Percentiles rank a stretch among this genome's conserved stretches.
Conservation (phyloP, 352 stramenopile species). For the Phytopythium litorale region DNA sequence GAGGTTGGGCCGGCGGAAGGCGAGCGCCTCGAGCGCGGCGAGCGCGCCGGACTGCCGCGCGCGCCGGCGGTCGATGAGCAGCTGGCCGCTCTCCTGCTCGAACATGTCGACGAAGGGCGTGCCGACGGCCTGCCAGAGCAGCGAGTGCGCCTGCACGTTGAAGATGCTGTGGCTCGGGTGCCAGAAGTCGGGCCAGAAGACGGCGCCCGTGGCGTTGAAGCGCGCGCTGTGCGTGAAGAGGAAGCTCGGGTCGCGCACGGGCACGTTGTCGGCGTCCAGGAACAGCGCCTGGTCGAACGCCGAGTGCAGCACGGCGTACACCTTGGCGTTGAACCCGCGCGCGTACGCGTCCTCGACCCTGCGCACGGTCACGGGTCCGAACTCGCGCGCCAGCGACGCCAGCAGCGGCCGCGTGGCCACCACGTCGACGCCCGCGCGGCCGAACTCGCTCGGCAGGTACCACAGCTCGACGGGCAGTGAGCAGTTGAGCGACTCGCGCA, state of each 20-base stretch:
- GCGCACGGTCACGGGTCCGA: conserved; percentile 18
- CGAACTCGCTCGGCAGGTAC: conserved; percentile 43
- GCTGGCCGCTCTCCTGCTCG: conserved; percentile 63
- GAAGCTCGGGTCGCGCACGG: conserved; percentile 49
- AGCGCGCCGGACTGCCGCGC: conserved; percentile 16
- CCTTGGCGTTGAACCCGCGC: conserved; percentile 44
- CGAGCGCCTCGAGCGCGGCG: conserved; percentile 26
- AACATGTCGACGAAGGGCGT: conserved; percentile 58
- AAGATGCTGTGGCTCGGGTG: conserved; percentile 47
- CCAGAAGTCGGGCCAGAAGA: conserved; percentile 74
- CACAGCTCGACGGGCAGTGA: conserved; percentile 61
- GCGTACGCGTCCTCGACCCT: conserved; percentile 26
- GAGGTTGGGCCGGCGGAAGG: conserved; percentile 32
- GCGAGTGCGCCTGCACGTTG: conserved; percentile 44
- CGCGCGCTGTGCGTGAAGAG: conserved; percentile 35
- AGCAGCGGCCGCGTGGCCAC: background rate
- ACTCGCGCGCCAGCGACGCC: conserved; percentile 4
- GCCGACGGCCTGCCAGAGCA: conserved; percentile 49
- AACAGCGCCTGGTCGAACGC: conserved; percentile 46
- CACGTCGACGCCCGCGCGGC: conserved; percentile 3
- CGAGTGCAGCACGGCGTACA: conserved; percentile 48
- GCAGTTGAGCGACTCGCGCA: conserved; percentile 32
- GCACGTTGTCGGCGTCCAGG: conserved; percentile 65
- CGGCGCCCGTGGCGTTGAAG: conserved; percentile 32
- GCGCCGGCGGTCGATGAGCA: conserved; percentile 42